Base-by-base conservation (phyloP, 768 basidiomycete species). In the Leccinum variicolor region DNA sequence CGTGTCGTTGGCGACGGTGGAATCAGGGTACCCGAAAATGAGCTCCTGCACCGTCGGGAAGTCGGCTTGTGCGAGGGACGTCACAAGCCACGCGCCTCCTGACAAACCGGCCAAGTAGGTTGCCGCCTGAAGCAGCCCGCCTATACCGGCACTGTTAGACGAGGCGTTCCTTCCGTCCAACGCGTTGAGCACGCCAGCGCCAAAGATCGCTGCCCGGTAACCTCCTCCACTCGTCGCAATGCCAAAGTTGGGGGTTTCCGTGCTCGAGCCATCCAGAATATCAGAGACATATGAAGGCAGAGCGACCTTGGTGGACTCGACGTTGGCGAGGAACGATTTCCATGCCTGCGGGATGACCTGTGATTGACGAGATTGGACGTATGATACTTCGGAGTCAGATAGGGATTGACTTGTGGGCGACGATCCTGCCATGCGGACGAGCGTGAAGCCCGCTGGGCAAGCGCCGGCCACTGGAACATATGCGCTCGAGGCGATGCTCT, bases 161-260 rank as follows among this genome's bases (percentile, higher is more conserved):
- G 82, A 74, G 1, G 66, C 45, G 52, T 84, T 84, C 26, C 81
- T 69, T 39, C 72, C 80, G 62, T 86, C 82, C 43, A 83, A 60
- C 1, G 78, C 74, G n/a, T 74, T 74, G 50, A 81, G 61, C 19
- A 83, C 74, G 1, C 82, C 84, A 4, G 80, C 84, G 43, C 78
- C 79, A 52, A 78, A 80, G 7, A 82, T 72, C 4, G 82, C 81
- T 0, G 85, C 85, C 14, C 85, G 70, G 50, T 81, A 78, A 0
- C 83, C 80, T 8, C 85, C 85, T 14, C 85, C 85, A 26, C 79
- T 81, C 23, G 77, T 67, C 0, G 84, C 83, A 52, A 84, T 79
- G 0, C 76, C 81, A 6, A 83, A 63, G 19, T 62, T 75, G 4
- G 79, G 79, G 0, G 67, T 58, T 15, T 68, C 51, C 1, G 57